A percentile compares a stretch with the other conserved stretches of the same genome.
phyloP scores from a whole-genome alignment of 2,329 filamentous ascomycete species.

The Claviceps africana region DNA sequence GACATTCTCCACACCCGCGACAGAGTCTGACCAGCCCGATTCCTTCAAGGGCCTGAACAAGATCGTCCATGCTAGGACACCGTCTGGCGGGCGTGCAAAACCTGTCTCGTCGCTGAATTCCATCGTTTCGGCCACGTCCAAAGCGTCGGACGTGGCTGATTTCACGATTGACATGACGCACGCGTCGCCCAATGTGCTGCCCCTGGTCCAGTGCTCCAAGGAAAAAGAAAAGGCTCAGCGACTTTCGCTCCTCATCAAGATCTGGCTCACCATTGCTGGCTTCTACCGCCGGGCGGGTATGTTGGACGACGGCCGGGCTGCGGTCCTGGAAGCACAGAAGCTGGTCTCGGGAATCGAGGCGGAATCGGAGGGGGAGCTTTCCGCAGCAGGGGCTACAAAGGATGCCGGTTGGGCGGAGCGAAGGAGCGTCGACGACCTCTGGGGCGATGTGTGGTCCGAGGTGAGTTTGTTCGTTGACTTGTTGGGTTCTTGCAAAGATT shows the following conservation, averaged over 20 bases:
- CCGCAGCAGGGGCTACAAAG: conserved; percentile 47
- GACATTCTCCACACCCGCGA: conserved; percentile 33
- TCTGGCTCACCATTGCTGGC: conserved; percentile 83
- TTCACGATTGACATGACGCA: conserved; percentile 26
- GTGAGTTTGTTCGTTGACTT: conserved; percentile 32
- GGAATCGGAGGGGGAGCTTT: conserved; percentile 47
- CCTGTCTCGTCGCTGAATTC: conserved; percentile 32
- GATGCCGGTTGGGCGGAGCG: conserved; percentile 62
- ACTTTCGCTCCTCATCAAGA: conserved; percentile 48
- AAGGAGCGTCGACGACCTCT: conserved; percentile 70
- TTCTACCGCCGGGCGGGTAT: conserved; percentile 75
- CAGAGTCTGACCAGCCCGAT: conserved; percentile 27
- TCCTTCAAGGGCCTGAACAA: conserved; percentile 30
- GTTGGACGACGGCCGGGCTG: conserved; percentile 65
- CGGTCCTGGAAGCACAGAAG: conserved; percentile 68
- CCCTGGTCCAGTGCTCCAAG: conserved; percentile 39
- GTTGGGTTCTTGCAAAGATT: no score
- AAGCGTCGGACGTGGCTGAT: conserved; percentile 26
- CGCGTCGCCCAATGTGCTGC: conserved; percentile 32
- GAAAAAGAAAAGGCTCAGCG: conserved; percentile 37
- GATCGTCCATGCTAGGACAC: conserved; percentile 21
- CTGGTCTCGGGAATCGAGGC: conserved; percentile 58
- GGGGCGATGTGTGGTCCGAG: conserved; percentile 72
- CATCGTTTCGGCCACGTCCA: conserved; percentile 27
- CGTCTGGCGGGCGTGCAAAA: conserved; percentile 29